Conservation (phyloP, 2,329 filamentous ascomycete genomes). For the Colletotrichum sublineola region DNA sequence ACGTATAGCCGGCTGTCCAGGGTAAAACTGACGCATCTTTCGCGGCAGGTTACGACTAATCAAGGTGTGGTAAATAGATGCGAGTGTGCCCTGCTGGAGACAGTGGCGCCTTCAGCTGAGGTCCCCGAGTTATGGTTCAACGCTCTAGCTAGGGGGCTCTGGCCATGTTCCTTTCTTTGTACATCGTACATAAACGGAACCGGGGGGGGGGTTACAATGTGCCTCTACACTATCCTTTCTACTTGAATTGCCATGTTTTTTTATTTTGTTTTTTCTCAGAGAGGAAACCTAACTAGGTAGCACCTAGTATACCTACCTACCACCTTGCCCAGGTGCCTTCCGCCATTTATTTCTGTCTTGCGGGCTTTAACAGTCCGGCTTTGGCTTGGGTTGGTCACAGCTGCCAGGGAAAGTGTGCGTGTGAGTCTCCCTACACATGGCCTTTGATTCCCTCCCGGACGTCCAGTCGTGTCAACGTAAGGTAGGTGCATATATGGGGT, state of each 20-base stretch:
- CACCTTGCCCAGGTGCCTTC: too few species aligned
- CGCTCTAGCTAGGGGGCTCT: background rate
- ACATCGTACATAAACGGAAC: too few species aligned
- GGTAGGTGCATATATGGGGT: background rate
- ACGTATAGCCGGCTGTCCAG: background rate
- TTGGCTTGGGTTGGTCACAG: constrained; percentile 21
- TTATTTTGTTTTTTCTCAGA: background rate
- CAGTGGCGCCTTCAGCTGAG: background rate
- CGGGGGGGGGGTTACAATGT: background rate
- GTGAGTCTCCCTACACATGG: constrained; percentile 29
- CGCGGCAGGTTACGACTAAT: too few species aligned
- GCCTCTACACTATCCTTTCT: background rate
- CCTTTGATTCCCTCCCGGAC: constrained; percentile 7
- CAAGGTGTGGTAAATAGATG: background rate
- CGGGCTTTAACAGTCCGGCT: constrained; percentile 17
- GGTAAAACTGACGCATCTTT: background rate
- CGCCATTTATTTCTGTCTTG: background rate
- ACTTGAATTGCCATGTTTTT: background rate
- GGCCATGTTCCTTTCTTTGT: background rate
- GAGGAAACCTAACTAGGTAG: background rate
- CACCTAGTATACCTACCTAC: background rate
- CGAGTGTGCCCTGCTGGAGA: background rate
- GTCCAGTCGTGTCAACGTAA: background rate
- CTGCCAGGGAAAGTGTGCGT: constrained; percentile 22
- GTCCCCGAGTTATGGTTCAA: constrained; percentile 35